A percentile compares a stretch with the other conserved stretches of the same genome.
Evolutionary conservation across 176 grass and related monocot genomes (phyloP).

Genomic region (Oryza meridionalis): DNA sequence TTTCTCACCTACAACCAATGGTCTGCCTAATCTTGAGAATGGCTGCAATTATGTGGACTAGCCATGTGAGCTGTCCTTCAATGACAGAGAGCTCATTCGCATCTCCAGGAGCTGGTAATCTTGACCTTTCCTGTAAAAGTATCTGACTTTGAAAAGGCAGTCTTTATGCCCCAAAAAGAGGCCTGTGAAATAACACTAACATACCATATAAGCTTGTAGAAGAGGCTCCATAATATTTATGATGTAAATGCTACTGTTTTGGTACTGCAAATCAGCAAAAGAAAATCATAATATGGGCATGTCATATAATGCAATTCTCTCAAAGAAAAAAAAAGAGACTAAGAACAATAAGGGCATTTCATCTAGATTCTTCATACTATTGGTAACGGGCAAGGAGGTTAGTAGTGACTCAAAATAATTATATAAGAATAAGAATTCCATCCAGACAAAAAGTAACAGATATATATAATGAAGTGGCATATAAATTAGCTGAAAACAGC

Average conservation of each 20-base stretch:
- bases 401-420: constrained; percentile 1
- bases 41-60: constrained; percentile 96
- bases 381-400: background rate
- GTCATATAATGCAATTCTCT: constrained; percentile 34
- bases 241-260: constrained; percentile 88
- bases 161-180: background rate
- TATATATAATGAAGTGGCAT: background rate
- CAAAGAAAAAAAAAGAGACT: background rate
- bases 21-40: constrained; percentile 92
- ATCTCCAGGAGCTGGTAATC: constrained; percentile 75
- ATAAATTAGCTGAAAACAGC: background rate
- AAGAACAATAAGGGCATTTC: constrained; percentile 18
- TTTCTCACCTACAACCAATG: constrained; percentile 67
- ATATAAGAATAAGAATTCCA: too few relatives aligned
- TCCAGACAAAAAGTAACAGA: too few relatives aligned
- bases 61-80: constrained; percentile 99
- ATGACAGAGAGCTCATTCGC: constrained; percentile 75
- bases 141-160: constrained; percentile 25
- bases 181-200: constrained; percentile 28
- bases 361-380: constrained; percentile 3
- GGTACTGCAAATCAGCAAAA: constrained; percentile 74
- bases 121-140: constrained; percentile 82
- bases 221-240: constrained; percentile 99
- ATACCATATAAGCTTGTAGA: constrained; percentile 98
- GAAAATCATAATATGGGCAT: constrained; percentile 37